Conservation (phyloP, 2,329 filamentous ascomycete genomes). For the Rhytidhysteron rufulum region DNA sequence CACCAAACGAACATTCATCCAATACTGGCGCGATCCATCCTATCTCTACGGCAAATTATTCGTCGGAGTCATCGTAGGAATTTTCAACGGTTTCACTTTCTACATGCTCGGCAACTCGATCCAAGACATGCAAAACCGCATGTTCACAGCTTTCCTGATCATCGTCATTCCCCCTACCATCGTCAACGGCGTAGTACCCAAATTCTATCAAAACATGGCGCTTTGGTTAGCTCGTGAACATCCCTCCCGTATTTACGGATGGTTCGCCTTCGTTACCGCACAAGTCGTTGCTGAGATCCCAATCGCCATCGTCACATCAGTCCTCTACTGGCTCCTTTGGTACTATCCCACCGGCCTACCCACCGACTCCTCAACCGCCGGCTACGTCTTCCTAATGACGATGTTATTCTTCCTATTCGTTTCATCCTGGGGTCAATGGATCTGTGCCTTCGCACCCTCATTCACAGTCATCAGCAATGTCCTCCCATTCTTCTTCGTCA, state of each 20-base stretch:
- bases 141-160: neutral
- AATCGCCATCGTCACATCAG: slow-evolving; percentile 68
- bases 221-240: slow-evolving; percentile 81
- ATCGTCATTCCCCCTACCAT: slow-evolving; percentile 69
- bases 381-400: slow-evolving; percentile 66
- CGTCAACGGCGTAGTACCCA: slow-evolving; percentile 73
- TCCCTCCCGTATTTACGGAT: slow-evolving; percentile 75
- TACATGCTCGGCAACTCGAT: slow-evolving; percentile 64
- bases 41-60: slow-evolving; percentile 75
- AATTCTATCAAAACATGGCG: slow-evolving; percentile 71
- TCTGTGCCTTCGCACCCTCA: slow-evolving; percentile 59
- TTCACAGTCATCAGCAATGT: slow-evolving; percentile 72
- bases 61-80: slow-evolving; percentile 43
- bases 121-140: slow-evolving; percentile 73
- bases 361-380: slow-evolving; percentile 58
- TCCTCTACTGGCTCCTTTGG: slow-evolving; percentile 69
- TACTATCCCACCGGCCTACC: slow-evolving; percentile 78
- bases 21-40: slow-evolving; percentile 81
- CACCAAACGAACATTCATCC: slow-evolving; percentile 70
- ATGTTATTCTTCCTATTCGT: slow-evolving; percentile 67
- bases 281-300: slow-evolving; percentile 78
- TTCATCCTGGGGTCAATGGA: slow-evolving; percentile 45
- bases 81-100: slow-evolving; percentile 58
- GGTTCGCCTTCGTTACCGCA: slow-evolving; percentile 74
- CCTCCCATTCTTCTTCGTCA: slow-evolving; percentile 65